Percentiles rank a stretch among this genome's conserved stretches.
Evolutionary conservation across 108 stramenopile genomes (phyloP).

Genomic region (Craspedostauros australis): DNA sequence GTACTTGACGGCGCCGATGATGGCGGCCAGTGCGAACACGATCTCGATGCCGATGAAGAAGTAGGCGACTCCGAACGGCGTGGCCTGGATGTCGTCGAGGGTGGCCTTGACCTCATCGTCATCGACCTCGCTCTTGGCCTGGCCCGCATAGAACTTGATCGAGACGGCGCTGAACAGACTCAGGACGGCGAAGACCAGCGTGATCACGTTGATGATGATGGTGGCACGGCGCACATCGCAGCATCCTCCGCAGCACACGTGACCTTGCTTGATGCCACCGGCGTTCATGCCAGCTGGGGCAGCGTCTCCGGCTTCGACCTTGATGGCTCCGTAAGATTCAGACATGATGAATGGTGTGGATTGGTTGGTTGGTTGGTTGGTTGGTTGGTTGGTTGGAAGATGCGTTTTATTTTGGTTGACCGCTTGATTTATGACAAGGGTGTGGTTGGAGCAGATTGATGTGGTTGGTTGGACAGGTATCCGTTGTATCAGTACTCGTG

Average conservation of each 20-base stretch:
- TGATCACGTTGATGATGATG: conserved; percentile 1
- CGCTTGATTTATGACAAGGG: no score
- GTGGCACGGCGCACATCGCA: conserved; percentile 14
- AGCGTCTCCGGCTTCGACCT: no score
- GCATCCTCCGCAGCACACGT: conserved; percentile 10
- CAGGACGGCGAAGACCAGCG: conserved; percentile 5
- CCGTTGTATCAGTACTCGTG: no score
- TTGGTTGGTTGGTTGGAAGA: no score
- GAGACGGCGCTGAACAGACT: background rate
- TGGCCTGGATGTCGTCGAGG: background rate
- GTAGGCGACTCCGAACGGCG: background rate
- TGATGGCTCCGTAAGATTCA: no score
- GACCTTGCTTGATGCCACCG: conserved; percentile 18
- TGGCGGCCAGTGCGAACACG: conserved; percentile 5
- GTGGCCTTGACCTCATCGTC: conserved; percentile 3
- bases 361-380: no score
- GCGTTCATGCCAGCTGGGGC: no score
- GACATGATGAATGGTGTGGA: no score
- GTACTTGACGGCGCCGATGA: conserved; percentile 22
- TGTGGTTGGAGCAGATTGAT: no score
- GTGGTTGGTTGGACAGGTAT: no score
- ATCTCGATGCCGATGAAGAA: conserved; percentile 1
- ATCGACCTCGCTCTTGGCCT: background rate
- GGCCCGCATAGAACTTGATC: background rate
- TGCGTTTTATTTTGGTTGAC: no score